Percentiles rank a stretch among this genome's conserved stretches.
These are phyloP conservation scores for Calonectria crousiana DNA, from an alignment of 2,329 filamentous ascomycete genomes.

Conservation along the genomic window DNA sequence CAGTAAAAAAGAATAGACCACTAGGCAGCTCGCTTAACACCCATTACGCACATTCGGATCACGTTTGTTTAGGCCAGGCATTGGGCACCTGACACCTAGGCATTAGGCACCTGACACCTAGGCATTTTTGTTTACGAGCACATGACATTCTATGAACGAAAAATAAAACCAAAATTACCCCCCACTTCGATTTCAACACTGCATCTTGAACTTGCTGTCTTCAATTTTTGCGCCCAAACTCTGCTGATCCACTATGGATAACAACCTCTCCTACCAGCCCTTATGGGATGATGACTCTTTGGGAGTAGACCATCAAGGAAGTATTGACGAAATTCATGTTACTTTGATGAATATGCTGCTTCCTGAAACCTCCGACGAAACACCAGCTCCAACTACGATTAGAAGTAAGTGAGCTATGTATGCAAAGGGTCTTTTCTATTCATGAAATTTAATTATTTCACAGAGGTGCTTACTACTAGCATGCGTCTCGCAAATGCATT, in stretches of 20 bases:
- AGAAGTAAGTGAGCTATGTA: not conserved
- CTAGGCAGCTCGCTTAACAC: not conserved
- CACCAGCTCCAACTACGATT: not conserved
- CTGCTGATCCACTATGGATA: not conserved
- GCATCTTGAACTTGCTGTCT: not conserved
- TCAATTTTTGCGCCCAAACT: not conserved
- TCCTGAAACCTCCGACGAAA: not conserved
- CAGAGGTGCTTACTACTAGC: constrained; percentile 24
- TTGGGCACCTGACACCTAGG: too few species aligned
- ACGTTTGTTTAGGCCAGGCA: not conserved
- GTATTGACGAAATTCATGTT: not conserved
- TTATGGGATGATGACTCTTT: not conserved
- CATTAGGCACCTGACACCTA: not conserved
- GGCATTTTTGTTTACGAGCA: not conserved
- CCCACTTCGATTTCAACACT: not conserved
- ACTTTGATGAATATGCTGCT: not conserved
- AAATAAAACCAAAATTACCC: too few species aligned
- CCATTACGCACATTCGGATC: not conserved
- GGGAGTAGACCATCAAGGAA: not conserved
- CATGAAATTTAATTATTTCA: not conserved
- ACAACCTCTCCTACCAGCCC: not conserved
- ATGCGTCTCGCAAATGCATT: constrained; percentile 15
- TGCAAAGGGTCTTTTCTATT: not conserved
- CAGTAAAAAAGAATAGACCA: not conserved
- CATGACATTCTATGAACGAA: not conserved